These are phyloP conservation scores for Phytopythium vexans DNA, from an alignment of 352 stramenopile genomes.

Conservation along the genomic window DNA sequence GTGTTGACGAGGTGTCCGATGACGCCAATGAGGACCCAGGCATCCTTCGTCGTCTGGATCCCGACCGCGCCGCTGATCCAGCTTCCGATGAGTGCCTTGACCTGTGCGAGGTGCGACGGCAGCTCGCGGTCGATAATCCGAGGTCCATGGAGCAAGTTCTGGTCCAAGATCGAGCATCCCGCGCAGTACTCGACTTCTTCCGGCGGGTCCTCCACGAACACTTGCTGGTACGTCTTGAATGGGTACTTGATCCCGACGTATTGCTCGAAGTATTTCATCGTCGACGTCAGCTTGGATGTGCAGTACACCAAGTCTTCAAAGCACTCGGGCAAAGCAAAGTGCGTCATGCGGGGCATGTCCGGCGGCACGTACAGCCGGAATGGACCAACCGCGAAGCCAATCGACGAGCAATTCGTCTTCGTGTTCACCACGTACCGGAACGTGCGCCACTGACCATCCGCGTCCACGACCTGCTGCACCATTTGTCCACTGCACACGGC, in stretches of 20 bases:
- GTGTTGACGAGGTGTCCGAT: constrained; percentile 81
- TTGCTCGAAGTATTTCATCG: constrained; percentile 78
- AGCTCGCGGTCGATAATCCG: constrained; percentile 81
- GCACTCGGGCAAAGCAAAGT: constrained; percentile 76
- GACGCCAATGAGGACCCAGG: constrained; percentile 80
- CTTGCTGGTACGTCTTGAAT: constrained; percentile 86
- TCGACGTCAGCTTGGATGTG: constrained; percentile 66
- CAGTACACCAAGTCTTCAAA: constrained; percentile 77
- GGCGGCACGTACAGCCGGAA: constrained; percentile 73
- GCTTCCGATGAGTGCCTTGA: constrained; percentile 72
- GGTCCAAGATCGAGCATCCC: constrained; percentile 66
- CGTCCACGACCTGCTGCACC: constrained; percentile 72
- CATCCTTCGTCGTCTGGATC: constrained; percentile 83
- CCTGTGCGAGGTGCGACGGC: constrained; percentile 76
- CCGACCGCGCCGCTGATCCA: constrained; percentile 79
- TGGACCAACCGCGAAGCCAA: constrained; percentile 78
- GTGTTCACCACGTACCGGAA: constrained; percentile 79
- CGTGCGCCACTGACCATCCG: constrained; percentile 49
- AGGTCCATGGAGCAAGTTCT: constrained; percentile 72
- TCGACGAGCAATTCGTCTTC: constrained; percentile 79
- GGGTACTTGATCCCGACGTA: constrained; percentile 68
- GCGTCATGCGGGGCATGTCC: constrained; percentile 79
- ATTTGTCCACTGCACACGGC: constrained; percentile 81
- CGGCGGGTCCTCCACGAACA: constrained; percentile 82
- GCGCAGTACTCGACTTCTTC: constrained; percentile 72